phyloP scores from a whole-genome alignment of 345 rosid genomes.

The Ceriops zippeliana region DNA sequence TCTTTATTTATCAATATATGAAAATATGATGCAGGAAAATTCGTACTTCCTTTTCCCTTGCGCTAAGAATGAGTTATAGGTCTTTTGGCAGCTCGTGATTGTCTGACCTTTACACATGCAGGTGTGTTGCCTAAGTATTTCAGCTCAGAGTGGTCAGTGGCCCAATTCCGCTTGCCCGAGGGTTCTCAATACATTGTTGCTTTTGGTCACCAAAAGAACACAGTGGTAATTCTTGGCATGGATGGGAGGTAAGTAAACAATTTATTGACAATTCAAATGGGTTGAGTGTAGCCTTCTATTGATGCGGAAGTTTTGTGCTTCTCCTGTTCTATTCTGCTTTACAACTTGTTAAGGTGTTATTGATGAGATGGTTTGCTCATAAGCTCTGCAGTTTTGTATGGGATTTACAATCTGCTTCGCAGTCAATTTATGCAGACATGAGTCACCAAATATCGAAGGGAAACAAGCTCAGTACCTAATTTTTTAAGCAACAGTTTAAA shows the following conservation, averaged over 20 bases:
- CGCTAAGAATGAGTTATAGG: background rate
- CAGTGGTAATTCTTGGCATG: conserved; percentile 81
- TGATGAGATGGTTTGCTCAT: background rate
- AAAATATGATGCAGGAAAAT: too few species aligned
- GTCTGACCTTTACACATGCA: conserved; percentile 20
- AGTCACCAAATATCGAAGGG: too few species aligned
- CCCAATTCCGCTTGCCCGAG: conserved; percentile 79
- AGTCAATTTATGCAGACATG: too few species aligned
- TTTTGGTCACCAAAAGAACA: conserved; percentile 88
- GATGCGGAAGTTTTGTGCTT: background rate
- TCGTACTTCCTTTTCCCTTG: background rate
- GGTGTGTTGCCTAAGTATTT: conserved; percentile 96
- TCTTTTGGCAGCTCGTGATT: background rate
- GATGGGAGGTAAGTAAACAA: conserved; percentile 73
- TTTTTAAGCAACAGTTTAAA: too few species aligned
- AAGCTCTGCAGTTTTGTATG: background rate
- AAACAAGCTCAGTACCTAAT: too few species aligned
- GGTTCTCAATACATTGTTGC: conserved; percentile 83
- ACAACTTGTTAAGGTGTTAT: background rate
- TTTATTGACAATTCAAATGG: background rate
- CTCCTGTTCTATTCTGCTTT: background rate
- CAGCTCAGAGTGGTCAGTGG: conserved; percentile 97
- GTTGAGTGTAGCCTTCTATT: background rate
- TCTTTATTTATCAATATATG: too few species aligned
- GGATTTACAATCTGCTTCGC: too few species aligned